Percentiles rank a stretch among this genome's conserved stretches.
These are phyloP conservation scores for Tulasnella sp. DNA, from an alignment of 768 basidiomycete species.

Conservation along the genomic window DNA sequence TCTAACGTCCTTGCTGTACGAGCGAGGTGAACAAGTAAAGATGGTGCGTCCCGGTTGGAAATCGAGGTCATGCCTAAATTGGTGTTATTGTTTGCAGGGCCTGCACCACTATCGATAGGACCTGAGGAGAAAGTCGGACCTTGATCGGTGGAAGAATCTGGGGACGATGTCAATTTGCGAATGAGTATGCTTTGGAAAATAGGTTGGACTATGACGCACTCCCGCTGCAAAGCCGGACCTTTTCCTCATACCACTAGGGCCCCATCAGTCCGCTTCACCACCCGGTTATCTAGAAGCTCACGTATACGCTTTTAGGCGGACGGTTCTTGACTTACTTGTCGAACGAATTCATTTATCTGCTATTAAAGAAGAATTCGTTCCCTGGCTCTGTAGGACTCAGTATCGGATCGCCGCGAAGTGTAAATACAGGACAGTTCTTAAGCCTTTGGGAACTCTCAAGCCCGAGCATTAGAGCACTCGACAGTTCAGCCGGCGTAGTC, in stretches of 20 bases:
- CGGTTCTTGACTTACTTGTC: constrained; percentile 61
- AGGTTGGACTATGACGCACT: constrained; percentile 22
- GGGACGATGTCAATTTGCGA: constrained; percentile 64
- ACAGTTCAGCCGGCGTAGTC: constrained; percentile 14
- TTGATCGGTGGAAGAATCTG: constrained; percentile 62
- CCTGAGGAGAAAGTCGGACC: constrained; percentile 59
- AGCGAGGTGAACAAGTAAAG: constrained; percentile 22
- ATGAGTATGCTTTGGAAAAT: constrained; percentile 71
- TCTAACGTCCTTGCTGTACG: constrained; percentile 41
- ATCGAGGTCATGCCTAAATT: neutral
- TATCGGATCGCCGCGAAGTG: constrained; percentile 39
- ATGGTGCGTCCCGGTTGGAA: constrained; percentile 11
- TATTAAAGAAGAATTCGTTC: constrained; percentile 81
- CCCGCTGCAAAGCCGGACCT: neutral
- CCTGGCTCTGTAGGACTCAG: constrained; percentile 84
- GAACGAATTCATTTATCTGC: constrained; percentile 65
- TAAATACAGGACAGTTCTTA: constrained; percentile 21
- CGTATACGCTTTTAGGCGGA: constrained; percentile 77
- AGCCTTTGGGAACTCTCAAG: constrained; percentile 31
- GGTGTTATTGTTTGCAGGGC: neutral
- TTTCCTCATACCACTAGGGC: constrained; percentile 6
- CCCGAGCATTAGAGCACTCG: constrained; percentile 22
- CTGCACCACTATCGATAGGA: constrained; percentile 44
- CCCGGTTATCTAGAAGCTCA: constrained; percentile 63
- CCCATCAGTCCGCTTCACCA: constrained; percentile 36